Evolutionary conservation across 768 basidiomycete genomes (phyloP), one percentile per base, ranked within the genome.

Genomic region (Mycena crocata): DNA sequence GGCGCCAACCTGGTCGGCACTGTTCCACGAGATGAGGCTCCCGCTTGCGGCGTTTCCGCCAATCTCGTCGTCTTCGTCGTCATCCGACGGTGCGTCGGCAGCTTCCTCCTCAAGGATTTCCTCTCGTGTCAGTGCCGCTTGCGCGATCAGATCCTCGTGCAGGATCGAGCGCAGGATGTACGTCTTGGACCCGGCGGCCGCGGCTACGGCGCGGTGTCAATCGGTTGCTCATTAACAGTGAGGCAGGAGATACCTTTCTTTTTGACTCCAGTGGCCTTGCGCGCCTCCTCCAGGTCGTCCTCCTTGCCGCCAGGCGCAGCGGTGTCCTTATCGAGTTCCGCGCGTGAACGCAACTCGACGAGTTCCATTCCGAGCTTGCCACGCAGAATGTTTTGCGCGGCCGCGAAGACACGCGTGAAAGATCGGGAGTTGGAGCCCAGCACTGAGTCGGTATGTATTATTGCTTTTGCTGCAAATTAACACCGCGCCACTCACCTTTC

Each of bases 111-210:
- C 85, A 0, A 84, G 78, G 39, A 89, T 83, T 54, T 87, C 82
- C 52, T 86, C 85, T 67, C 89, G 86, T 0, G 87, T 84, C 19
- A 84, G 72, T 3, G 86, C 82, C 1, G 93, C 89, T 32, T 83
- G 79, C 60, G 87, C 86, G 55, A 96, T 87, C 57, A 97, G 79
- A 15, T 75, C 67, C 0, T 87, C 77, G 59, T 93, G 81, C 19
- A 98, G 84, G 1, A 76, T 80, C 1, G 95, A 96, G 49, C 95
- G 91, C 21, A 98, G 82, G 46, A 96, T 92, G 75, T 92, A 99
- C 8, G 89, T 88, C 73, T 93, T 95, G 1, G 93, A 89, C 1
- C 92, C 88, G 3, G 84, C 73, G 7, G 87, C 80, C 13, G 86
- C 76, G 23, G 86, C 90, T 89, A 67, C 48, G 24, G 7, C 17